Base-by-base conservation (phyloP, 768 basidiomycete genomes). In the Pulveroboletus sp. region DNA sequence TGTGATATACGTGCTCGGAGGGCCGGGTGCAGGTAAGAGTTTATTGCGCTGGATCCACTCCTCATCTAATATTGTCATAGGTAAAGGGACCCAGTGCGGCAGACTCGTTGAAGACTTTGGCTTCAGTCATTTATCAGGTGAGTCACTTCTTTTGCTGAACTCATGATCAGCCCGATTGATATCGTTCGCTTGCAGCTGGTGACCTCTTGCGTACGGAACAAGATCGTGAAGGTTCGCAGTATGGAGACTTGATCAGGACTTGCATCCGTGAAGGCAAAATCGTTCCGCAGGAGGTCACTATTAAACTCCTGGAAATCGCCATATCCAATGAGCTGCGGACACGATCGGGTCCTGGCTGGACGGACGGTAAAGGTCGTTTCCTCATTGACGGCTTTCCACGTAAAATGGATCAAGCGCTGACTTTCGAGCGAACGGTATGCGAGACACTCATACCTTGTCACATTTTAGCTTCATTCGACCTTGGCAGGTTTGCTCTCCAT, bases 351-450 rank as follows among this genome's bases (percentile, higher is more conserved):
- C 71, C 75, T 7, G 83, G 80, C 19, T 93, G 91, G 92, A 68
- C 66, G 9, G 71, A 79, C 27, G 89, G 86, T 22, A 73, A 71
- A 45, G 91, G 90, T 29, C 83, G 92, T 39, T 99, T 98, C 76
- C 76, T 98, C 59, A 85, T 99, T 54, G 95, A 99, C 55, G 96
- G 95, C 2, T 98, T 98, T 71, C 96, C 95, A 47, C 81, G 95
- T 53, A 93, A 98, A 76, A 93, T 98, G 93, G 96, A 99, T 66
- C 96, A 99, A 71, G 95, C 94, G 0, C 52, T 85, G 61, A 83
- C 84, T 65, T 99, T 97, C 63, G 95, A 98, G 61, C 75, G 88
- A 58, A 76, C 83, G 40, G 95, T 93, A 57, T 47, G 79, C 68
- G 4, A 9, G 1, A 19, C n/a, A 35, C 41, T 14, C 30, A 19